Evolutionary conservation across 192 early-diverging fungal species (phyloP).

Genomic region (Gaertneriomyces semiglobifer): DNA sequence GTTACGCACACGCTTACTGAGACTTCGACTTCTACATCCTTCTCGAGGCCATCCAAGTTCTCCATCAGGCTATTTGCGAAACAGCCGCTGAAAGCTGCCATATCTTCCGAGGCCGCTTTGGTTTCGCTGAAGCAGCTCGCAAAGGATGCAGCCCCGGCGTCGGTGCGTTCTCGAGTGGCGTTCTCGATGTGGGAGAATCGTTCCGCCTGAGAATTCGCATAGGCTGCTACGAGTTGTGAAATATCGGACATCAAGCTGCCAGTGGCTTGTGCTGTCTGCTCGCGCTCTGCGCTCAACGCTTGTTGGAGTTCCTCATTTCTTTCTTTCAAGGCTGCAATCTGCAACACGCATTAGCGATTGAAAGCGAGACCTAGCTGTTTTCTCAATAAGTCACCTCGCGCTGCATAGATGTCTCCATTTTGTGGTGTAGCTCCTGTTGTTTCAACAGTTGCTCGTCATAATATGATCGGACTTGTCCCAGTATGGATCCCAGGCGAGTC

Average conservation of each 20-base stretch:
- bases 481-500: slow-evolving; percentile 1
- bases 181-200: slow-evolving; percentile 4
- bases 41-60: not conserved
- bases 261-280: slow-evolving; percentile 10
- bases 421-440: not conserved
- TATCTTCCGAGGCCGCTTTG: not conserved
- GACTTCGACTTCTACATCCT: slow-evolving; percentile 5
- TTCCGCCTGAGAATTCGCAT: slow-evolving; percentile 8
- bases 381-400: slow-evolving; percentile 8
- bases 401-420: slow-evolving; percentile 7
- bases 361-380: no score
- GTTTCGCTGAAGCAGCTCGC: not conserved
- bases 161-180: not conserved
- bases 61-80: slow-evolving; percentile 10
- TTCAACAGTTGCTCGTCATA: not conserved
- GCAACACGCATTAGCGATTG: not conserved
- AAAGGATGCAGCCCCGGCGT: not conserved
- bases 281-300: slow-evolving; percentile 11
- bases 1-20: slow-evolving; percentile 2
- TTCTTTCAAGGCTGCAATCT: slow-evolving; percentile 32
- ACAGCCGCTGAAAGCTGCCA: not conserved
- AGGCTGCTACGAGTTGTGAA: slow-evolving; percentile 27
- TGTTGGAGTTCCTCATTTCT: slow-evolving; percentile 30
- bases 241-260: slow-evolving; percentile 25
- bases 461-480: slow-evolving; percentile 3